Percentiles rank a stretch among this genome's conserved stretches.
Evolutionary conservation across 2,329 filamentous ascomycete species (phyloP).

Genomic region (Sporothrix globosa): DNA sequence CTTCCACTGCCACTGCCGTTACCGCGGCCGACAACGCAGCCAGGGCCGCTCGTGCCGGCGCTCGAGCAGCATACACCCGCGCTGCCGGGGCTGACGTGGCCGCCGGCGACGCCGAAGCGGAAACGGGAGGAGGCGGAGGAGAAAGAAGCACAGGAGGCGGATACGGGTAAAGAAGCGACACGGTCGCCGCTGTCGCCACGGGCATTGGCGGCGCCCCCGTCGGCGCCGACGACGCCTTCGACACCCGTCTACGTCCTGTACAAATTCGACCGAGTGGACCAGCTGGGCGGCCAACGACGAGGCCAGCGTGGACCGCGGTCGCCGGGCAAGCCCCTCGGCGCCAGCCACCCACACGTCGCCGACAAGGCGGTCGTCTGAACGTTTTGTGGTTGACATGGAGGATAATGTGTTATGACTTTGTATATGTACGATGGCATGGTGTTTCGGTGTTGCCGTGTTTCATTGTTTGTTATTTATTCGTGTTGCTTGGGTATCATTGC

Average conservation of each 20-base stretch:
- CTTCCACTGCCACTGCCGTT: background rate
- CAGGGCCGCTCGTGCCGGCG: background rate
- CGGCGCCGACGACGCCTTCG: background rate
- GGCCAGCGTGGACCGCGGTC: constrained; percentile 22
- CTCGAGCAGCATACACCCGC: background rate
- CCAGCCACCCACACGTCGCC: too few relatives aligned
- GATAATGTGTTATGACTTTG: background rate
- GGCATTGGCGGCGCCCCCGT: background rate
- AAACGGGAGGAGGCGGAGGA: background rate
- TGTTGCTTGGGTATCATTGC: constrained; percentile 16
- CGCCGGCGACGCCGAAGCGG: background rate
- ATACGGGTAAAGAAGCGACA: background rate
- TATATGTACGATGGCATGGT: background rate
- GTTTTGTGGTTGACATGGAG: background rate
- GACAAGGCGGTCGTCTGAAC: too few relatives aligned
- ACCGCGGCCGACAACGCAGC: background rate
- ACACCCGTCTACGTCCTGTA: constrained; percentile 30
- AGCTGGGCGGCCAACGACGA: constrained; percentile 33
- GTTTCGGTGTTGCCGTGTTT: background rate
- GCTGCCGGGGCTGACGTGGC: background rate
- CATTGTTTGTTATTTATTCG: background rate
- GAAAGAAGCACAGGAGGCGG: background rate
- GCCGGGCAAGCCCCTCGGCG: background rate
- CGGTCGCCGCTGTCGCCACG: background rate
- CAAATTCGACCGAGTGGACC: constrained; percentile 36